Percentiles rank a stretch among this genome's conserved stretches.
phyloP scores from a whole-genome alignment of 2,329 filamentous ascomycete species.

The Hypoxylon sp. region DNA sequence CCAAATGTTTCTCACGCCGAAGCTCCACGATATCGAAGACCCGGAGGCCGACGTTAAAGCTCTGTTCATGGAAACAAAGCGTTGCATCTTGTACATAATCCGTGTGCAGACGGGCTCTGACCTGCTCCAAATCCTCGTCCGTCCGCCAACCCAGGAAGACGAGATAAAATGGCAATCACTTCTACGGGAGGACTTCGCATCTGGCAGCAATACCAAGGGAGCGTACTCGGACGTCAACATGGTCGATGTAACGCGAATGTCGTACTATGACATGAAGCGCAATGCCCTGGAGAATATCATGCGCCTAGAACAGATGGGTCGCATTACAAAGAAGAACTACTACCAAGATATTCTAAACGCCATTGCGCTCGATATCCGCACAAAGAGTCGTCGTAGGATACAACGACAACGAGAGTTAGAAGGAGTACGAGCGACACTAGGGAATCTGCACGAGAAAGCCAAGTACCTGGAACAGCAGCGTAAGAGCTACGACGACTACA shows the following conservation, averaged over 20 bases:
- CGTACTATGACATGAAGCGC: constrained; percentile 91
- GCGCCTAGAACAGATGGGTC: constrained; percentile 85
- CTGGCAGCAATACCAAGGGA: constrained; percentile 76
- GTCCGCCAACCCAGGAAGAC: constrained; percentile 87
- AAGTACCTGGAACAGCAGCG: constrained; percentile 94
- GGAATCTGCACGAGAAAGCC: constrained; percentile 86
- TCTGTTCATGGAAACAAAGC: constrained; percentile 98
- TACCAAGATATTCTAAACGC: constrained; percentile 99
- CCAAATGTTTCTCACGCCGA: constrained; percentile 88
- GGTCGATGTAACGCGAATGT: constrained; percentile 89
- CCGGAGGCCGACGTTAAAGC: constrained; percentile 93
- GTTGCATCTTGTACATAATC: constrained; percentile 97
- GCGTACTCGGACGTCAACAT: constrained; percentile 93
- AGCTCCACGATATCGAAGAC: constrained; percentile 90
- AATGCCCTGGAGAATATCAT: constrained; percentile 95
- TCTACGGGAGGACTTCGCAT: constrained; percentile 83
- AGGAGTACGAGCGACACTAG: constrained; percentile 79
- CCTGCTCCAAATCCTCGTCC: constrained; percentile 94
- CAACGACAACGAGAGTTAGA: constrained; percentile 94
- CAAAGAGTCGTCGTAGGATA: constrained; percentile 92
- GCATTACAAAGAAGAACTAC: constrained; percentile 89
- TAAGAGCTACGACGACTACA: constrained; percentile 98
- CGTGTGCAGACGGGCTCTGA: constrained; percentile 92
- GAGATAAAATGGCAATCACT: constrained; percentile 88
- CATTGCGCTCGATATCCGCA: constrained; percentile 95